Evolutionary conservation across 768 basidiomycete species (phyloP).

Genomic region (Rhizopogon sp.): DNA sequence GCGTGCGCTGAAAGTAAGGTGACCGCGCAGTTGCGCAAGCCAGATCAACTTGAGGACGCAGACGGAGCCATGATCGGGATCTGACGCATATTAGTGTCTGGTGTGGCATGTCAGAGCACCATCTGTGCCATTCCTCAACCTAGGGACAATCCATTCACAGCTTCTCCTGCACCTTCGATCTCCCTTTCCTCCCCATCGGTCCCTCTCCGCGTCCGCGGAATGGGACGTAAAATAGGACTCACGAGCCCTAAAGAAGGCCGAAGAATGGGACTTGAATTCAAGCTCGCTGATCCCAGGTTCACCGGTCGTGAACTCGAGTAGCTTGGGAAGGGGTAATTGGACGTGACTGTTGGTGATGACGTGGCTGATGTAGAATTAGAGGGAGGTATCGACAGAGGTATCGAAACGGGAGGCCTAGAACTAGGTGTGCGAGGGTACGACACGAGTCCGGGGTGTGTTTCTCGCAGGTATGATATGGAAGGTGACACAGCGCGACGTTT

Average conservation of each 20-base stretch:
- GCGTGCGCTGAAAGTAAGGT: neutral
- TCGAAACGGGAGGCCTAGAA: slow-evolving; percentile 60
- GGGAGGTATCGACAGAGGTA: slow-evolving; percentile 58
- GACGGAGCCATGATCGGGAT: neutral
- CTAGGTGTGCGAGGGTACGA: slow-evolving; percentile 44
- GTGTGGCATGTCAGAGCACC: neutral
- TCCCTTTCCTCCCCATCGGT: slow-evolving; percentile 62
- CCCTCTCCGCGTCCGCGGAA: slow-evolving; percentile 47
- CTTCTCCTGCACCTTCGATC: slow-evolving; percentile 76
- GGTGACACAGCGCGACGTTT: slow-evolving; percentile 84
- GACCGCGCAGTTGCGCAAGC: neutral
- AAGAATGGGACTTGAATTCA: slow-evolving; percentile 71
- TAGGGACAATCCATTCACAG: slow-evolving; percentile 58
- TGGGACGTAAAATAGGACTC: slow-evolving; percentile 72
- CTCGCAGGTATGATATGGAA: slow-evolving; percentile 64
- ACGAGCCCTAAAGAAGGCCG: slow-evolving; percentile 66
- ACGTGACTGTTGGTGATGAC: slow-evolving; percentile 67
- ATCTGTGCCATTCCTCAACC: neutral
- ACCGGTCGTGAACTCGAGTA: slow-evolving; percentile 32
- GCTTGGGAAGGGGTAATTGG: slow-evolving; percentile 38
- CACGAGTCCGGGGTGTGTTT: slow-evolving; percentile 44
- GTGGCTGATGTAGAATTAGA: slow-evolving; percentile 57
- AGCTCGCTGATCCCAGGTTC: slow-evolving; percentile 41
- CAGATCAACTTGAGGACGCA: neutral
- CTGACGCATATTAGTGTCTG: neutral